Base-by-base conservation (phyloP, 495 filamentous ascomycete genomes). In the Neurospora intermedia region DNA sequence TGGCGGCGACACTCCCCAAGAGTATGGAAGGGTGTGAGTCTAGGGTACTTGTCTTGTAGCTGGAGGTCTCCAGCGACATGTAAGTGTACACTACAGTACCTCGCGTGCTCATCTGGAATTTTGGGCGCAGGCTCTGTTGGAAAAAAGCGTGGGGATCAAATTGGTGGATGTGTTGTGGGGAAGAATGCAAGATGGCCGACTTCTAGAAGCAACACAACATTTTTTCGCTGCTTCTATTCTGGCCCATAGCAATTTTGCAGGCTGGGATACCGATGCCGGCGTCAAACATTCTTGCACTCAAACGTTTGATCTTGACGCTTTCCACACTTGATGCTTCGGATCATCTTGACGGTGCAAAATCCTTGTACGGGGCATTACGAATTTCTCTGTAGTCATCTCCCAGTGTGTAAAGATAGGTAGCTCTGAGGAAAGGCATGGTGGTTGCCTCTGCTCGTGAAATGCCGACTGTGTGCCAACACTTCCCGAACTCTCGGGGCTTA, bases 1-100 rank as follows among this genome's bases (percentile, higher is more conserved):
- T 77, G 80, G 78, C 77, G 73, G 76, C 73, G 69, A 70, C 74
- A 75, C 77, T 74, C 73, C 72, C 73, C 75, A 46, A 31, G n/a
- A 16, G 69, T 39, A 70, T 69, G 72, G 75, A 69, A 74, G 74
- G 77, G 75, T 16, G 75, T 73, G 75, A 72, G 75, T 48, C 42
- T 69, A 69, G 71, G 66, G 59, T 27, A 15, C 48, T 59, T 59
- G 48, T 69, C 16, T 45, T 70, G 74, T 76, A 76, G 71, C 72
- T 43, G 69, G 59, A 75, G 59, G 75, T 75, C 70, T 71, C 75
- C 75, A 40, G 54, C 71, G 11, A 27, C 38, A 18, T 42, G 70
- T 31, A 31, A 31, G 27, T 31, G 27, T 74, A 73, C 35, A 38
- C 35, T 38, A 38, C 35, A 38, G 4, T 6, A 38, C 74, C 71